phyloP scores from a whole-genome alignment of 2,329 filamentous ascomycete species.

The Ophiostoma tasmaniense region DNA sequence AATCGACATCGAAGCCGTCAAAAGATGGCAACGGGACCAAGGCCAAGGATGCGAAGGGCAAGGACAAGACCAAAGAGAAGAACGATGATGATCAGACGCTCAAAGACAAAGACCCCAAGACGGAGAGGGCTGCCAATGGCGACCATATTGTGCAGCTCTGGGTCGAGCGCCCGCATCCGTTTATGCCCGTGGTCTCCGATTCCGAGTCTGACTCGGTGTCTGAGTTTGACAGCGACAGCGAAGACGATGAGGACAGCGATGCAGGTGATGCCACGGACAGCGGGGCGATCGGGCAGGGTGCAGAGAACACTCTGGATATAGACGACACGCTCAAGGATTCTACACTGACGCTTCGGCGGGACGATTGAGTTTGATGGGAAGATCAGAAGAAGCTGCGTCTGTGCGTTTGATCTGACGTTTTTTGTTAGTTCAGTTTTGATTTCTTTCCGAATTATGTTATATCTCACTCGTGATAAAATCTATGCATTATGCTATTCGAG shows the following conservation, averaged over 20 bases:
- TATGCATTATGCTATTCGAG: too few relatives aligned
- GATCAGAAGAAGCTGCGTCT: not conserved
- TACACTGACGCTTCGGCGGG: not conserved
- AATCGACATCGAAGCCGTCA: not conserved
- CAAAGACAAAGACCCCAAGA: not conserved
- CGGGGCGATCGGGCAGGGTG: not conserved
- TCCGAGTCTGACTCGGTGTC: not conserved
- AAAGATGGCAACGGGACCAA: not conserved
- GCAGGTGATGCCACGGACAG: not conserved
- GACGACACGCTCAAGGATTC: slow-evolving; percentile 8
- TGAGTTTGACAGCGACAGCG: not conserved
- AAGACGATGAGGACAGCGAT: not conserved
- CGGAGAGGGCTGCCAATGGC: not conserved
- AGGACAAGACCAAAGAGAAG: not conserved
- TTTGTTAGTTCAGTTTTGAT: too few relatives aligned
- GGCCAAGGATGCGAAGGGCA: not conserved
- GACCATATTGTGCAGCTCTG: slow-evolving; percentile 5
- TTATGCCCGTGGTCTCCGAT: not conserved
- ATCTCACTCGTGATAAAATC: too few relatives aligned
- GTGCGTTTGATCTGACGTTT: not conserved
- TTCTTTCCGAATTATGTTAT: too few relatives aligned
- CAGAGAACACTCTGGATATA: slow-evolving; percentile 4
- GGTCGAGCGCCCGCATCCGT: slow-evolving; percentile 9
- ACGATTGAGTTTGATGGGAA: not conserved
- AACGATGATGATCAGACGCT: too few relatives aligned